A percentile compares a stretch with the other conserved stretches of the same genome.
Conservation (phyloP, 441 rosid species). For the Jatropha podagrica region DNA sequence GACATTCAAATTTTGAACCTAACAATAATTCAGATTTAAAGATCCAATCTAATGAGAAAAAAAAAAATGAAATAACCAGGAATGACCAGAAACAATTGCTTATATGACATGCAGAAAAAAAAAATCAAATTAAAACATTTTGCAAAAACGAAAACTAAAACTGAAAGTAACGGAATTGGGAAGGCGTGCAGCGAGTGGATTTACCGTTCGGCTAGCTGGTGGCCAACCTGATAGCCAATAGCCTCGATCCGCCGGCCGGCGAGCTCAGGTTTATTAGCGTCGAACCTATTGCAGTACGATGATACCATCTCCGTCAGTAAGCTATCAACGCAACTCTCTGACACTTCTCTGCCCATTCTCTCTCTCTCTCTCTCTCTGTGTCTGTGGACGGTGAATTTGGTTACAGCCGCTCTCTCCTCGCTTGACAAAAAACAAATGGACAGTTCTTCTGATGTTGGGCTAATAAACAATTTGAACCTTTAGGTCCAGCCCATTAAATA, state of each 20-base stretch:
- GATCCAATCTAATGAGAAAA: slow-evolving; percentile 6
- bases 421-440: neutral
- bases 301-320: slow-evolving; percentile 85
- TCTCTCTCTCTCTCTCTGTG: neutral
- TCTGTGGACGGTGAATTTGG: neutral
- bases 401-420: neutral
- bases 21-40: neutral
- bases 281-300: slow-evolving; percentile 78
- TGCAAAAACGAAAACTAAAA: neutral
- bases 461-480: neutral
- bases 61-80: neutral
- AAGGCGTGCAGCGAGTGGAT: neutral
- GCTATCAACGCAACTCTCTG: slow-evolving; percentile 89
- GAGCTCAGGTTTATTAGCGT: slow-evolving; percentile 80
- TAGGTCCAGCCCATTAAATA: too few relatives aligned
- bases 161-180: slow-evolving; percentile 2
- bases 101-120: neutral
- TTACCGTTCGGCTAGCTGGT: slow-evolving; percentile 95
- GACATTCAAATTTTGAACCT: neutral
- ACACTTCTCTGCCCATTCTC: slow-evolving; percentile 81
- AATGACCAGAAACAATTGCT: neutral
- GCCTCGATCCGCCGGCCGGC: slow-evolving; percentile 98
- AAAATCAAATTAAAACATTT: neutral
- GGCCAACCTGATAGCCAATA: slow-evolving; percentile 97
- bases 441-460: neutral